Evolutionary conservation across 177 flowering plant genomes (phyloP), one percentile per base, ranked within the genome.

Genomic region (Vitis hybrid): DNA sequence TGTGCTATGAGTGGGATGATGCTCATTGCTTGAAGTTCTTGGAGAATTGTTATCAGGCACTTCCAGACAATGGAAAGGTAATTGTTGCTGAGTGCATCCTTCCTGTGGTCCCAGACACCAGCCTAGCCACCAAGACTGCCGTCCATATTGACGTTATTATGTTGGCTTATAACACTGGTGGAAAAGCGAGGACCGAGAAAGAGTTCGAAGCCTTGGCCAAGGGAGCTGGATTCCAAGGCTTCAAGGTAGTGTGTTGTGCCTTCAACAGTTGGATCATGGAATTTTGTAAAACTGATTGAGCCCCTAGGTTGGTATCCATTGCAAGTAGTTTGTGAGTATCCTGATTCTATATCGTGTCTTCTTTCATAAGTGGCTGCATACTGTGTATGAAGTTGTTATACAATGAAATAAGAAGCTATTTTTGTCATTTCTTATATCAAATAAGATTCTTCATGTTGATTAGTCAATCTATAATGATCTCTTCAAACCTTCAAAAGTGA

Each of bases 1-100:
- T 92, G 51, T 86, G 91, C 27, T 95, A 89, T 52, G 97, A 89
- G 14, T 90, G 95, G 95, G 86, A 92, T 65, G 97, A 92, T 27
- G 88, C 76, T 17, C 89, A 91, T 71, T 88, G 91, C 82, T 4
- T 75, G 66, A 87, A 83, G 63, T 79, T 90, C 49, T 74, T 91
- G 82, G 84, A 78, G 79, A 92, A 88, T 59, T 92, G 93, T 77
- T 79, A 86, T 62, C 78, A 71, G 5, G 89, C 93, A 2, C 79
- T 92, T 27, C 93, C 95, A 10, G 75, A 73, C 15, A 71, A 79
- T 5, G 96, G 95, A 50, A 92, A 93, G 68, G 88, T 91, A 72
- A 90, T 93, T 6, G 69, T 87, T 0, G 85, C 82, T 2, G 93
- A 91, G 53, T 83, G 78, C 71, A 75, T 91, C 30, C 80, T 89